Evolutionary conservation across 1,284 basidiomycete genomes (phyloP).

Genomic region (Agaricales sp.): DNA sequence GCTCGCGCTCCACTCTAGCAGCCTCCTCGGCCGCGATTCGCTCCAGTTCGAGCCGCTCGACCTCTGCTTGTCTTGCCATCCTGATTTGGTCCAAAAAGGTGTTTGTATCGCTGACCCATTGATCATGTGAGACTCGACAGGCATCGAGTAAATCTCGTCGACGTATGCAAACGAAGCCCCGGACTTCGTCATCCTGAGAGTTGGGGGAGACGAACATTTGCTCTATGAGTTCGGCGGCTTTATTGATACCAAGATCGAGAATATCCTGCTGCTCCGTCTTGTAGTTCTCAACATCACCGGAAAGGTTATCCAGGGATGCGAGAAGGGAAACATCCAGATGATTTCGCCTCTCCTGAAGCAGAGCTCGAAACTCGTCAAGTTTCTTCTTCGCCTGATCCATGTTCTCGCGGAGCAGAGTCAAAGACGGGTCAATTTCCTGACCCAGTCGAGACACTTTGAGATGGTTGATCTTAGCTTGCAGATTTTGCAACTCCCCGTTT

Average conservation of each 20-base stretch:
- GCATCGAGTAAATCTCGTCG: not conserved
- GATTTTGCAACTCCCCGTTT: not conserved
- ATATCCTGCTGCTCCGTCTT: not conserved
- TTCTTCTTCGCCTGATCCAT: not conserved
- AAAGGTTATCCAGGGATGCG: not conserved
- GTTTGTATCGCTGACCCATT: not conserved
- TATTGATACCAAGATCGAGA: not conserved
- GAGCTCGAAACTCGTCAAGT: not conserved
- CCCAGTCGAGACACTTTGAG: not conserved
- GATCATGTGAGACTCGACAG: not conserved
- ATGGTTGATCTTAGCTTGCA: not conserved
- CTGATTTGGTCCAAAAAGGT: constrained; percentile 18
- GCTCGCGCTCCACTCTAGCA: constrained; percentile 17
- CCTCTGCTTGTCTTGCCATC: constrained; percentile 35
- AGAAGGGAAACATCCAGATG: not conserved
- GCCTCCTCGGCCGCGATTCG: constrained; percentile 16
- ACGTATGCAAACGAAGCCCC: not conserved
- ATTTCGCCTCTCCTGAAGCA: not conserved
- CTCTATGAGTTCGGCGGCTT: not conserved
- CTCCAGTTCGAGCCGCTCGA: constrained; percentile 26
- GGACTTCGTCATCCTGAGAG: not conserved
- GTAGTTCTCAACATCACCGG: not conserved
- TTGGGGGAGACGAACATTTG: not conserved
- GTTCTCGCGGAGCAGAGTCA: not conserved
- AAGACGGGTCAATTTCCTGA: not conserved